phyloP scores from a whole-genome alignment of 352 stramenopile species.

The Peronosclerospora sorghi region DNA sequence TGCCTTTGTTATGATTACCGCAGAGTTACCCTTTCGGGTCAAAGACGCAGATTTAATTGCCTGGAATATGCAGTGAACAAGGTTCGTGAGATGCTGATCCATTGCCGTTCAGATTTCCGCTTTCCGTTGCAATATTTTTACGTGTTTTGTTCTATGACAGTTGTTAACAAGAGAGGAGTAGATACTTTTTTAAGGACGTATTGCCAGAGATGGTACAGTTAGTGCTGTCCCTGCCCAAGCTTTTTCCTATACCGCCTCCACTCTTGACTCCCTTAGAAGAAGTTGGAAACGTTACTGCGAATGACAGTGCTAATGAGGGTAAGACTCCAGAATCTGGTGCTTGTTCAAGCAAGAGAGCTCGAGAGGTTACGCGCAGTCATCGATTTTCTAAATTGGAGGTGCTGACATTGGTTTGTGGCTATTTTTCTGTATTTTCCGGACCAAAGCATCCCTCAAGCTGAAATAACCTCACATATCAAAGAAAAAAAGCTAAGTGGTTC shows the following conservation, averaged over 20 bases:
- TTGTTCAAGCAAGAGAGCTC: neutral
- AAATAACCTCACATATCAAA: slow-evolving; percentile 3
- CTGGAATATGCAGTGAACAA: slow-evolving; percentile 28
- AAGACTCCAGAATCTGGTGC: neutral
- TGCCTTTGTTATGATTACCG: slow-evolving; percentile 3
- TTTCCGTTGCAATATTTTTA: neutral
- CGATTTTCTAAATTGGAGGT: neutral
- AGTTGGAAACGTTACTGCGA: neutral
- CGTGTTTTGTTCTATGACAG: slow-evolving; percentile 9
- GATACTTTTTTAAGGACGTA: neutral
- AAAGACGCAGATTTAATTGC: slow-evolving; percentile 23
- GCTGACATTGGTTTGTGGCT: slow-evolving; percentile 16
- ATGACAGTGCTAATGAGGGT: neutral
- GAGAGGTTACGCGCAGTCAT: neutral
- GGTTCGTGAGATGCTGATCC: slow-evolving; percentile 7
- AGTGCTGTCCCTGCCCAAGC: neutral
- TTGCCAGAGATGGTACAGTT: neutral
- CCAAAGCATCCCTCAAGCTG: slow-evolving; percentile 18
- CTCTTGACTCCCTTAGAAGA: neutral
- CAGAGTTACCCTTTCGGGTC: slow-evolving; percentile 22
- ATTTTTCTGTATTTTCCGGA: slow-evolving; percentile 55
- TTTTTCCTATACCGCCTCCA: neutral
- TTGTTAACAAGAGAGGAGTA: slow-evolving; percentile 23
- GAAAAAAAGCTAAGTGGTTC: slow-evolving; percentile 2
- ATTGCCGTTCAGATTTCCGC: neutral